phyloP scores from a whole-genome alignment of 78 protist genomes.

The Polysphondylium violaceum region DNA sequence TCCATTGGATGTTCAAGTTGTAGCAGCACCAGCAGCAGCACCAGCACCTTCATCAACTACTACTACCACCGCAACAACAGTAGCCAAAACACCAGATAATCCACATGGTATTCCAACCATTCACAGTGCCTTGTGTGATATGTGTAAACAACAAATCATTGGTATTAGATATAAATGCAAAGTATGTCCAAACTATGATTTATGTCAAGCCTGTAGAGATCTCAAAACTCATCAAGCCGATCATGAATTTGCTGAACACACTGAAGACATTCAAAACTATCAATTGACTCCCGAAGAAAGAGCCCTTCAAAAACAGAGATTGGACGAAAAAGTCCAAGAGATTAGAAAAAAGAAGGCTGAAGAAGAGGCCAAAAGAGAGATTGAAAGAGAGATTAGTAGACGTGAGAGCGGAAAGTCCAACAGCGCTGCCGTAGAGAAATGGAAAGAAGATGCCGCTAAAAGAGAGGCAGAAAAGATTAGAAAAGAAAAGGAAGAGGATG shows the following conservation, averaged over 20 bases:
- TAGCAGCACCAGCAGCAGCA: background rate
- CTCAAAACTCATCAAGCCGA: slow-evolving; percentile 27
- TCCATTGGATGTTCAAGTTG: slow-evolving; percentile 1
- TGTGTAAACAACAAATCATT: slow-evolving; percentile 72
- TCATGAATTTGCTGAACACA: slow-evolving; percentile 55
- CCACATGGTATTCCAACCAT: slow-evolving; percentile 42
- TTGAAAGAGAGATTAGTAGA: slow-evolving; percentile 70
- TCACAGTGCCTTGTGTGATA: slow-evolving; percentile 79
- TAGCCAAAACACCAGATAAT: background rate
- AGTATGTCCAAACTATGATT: slow-evolving; percentile 78
- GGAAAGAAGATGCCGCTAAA: slow-evolving; percentile 72
- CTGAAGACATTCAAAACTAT: slow-evolving; percentile 48
- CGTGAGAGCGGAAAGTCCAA: slow-evolving; percentile 40
- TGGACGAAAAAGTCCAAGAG: slow-evolving; percentile 23
- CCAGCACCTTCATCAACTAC: slow-evolving; percentile 9
- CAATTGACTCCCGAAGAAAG: slow-evolving; percentile 71
- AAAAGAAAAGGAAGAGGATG: slow-evolving; percentile 76
- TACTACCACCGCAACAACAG: slow-evolving; percentile 16
- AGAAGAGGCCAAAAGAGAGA: slow-evolving; percentile 72
- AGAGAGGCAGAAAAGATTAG: slow-evolving; percentile 62
- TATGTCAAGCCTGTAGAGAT: slow-evolving; percentile 70
- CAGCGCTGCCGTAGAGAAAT: slow-evolving; percentile 41
- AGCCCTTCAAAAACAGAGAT: slow-evolving; percentile 7
- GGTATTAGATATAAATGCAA: slow-evolving; percentile 83
- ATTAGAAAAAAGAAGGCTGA: slow-evolving; percentile 49